phyloP scores from a whole-genome alignment of 306 rosid species.

The Vicia villosa region DNA sequence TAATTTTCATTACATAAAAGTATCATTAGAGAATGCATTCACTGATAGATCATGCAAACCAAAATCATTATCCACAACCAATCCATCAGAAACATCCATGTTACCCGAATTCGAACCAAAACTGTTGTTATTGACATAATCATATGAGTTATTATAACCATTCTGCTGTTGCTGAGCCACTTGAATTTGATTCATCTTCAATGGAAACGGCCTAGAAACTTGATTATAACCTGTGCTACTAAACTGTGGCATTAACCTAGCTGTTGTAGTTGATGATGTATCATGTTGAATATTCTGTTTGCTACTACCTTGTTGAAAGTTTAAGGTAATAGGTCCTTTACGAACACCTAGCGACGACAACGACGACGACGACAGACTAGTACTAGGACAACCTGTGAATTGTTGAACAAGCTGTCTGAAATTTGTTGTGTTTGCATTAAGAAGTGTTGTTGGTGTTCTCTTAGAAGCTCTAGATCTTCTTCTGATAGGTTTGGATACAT shows the following conservation, averaged over 20 bases:
- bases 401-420: constrained; percentile 84
- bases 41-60: constrained; percentile 39
- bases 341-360: constrained; percentile 47
- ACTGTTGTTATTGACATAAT: constrained; percentile 18
- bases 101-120: constrained; percentile 31
- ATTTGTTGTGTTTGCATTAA: constrained; percentile 68
- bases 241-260: constrained; percentile 3
- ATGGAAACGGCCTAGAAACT: constrained; percentile 30
- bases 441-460: constrained; percentile 68
- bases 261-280: background rate
- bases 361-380: constrained; percentile 32
- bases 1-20: constrained; percentile 23
- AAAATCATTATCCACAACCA: constrained; percentile 40
- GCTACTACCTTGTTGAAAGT: constrained; percentile 52
- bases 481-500: constrained; percentile 46
- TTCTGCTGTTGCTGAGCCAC: constrained; percentile 33
- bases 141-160: constrained; percentile 28
- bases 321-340: constrained; percentile 72
- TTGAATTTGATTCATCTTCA: constrained; percentile 25
- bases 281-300: constrained; percentile 32
- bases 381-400: constrained; percentile 70
- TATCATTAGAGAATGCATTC: constrained; percentile 40
- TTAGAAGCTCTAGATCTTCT: constrained; percentile 70
- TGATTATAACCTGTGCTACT: constrained; percentile 22
- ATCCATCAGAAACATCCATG: constrained; percentile 40